Conservation (phyloP, 495 filamentous ascomycete species). For the Aspergillus coremiiformis region DNA sequence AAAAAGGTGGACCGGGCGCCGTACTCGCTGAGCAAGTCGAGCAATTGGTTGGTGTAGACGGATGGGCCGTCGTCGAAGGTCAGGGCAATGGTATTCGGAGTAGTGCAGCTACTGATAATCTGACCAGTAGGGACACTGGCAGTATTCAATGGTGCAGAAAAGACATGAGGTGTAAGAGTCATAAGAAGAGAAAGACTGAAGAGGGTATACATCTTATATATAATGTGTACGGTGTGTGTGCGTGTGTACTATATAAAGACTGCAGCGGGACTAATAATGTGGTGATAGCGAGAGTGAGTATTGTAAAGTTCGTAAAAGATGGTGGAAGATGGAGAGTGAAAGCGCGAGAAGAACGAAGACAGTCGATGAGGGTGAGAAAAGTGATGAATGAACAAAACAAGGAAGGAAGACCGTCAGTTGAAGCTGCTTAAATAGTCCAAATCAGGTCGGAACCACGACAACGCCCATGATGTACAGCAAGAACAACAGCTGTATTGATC, state of each 20-base stretch:
- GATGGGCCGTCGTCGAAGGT: constrained; percentile 74
- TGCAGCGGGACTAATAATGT: background rate
- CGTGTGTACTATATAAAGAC: background rate
- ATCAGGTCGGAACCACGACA: background rate
- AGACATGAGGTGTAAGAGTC: background rate
- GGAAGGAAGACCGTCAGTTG: background rate
- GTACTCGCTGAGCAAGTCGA: constrained; percentile 55
- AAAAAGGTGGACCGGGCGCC: constrained; percentile 66
- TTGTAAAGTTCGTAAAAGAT: background rate
- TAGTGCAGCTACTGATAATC: constrained; percentile 52
- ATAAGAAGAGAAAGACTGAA: background rate
- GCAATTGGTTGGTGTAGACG: constrained; percentile 53
- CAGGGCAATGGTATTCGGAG: constrained; percentile 55
- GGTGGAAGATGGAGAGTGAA: background rate
- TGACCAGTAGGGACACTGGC: constrained; percentile 40
- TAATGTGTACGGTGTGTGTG: background rate
- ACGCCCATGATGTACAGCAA: background rate
- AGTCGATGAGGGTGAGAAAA: background rate
- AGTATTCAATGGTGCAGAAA: background rate
- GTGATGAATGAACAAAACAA: background rate
- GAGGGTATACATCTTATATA: background rate
- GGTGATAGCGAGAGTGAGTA: background rate
- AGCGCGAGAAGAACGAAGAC: background rate
- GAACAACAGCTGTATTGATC: background rate
- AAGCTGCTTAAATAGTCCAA: background rate